Evolutionary conservation across 768 basidiomycete species (phyloP), one percentile per base, ranked within the genome.

Genomic region (Leucogyrophana mollusca): DNA sequence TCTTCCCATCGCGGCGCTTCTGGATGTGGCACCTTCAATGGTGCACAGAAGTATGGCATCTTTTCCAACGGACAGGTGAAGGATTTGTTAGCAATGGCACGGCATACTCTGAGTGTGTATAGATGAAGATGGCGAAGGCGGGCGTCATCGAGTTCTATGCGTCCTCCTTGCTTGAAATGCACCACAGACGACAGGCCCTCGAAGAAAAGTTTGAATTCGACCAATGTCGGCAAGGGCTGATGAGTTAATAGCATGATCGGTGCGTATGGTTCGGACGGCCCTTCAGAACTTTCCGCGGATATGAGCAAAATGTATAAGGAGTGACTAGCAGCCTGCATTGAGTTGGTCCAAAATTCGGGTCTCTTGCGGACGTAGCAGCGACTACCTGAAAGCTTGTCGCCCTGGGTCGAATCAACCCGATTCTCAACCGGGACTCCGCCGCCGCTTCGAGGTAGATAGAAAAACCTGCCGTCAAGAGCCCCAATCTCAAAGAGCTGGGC

Each of bases 241-340:
- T 83, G 75, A 7, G 88, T 87, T 33, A 93, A 69, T 27, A 93
- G 59, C 14, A 81, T 59, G 45, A 93, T 66, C 3, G 87, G 83
- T 9, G 74, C 76, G 53, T 79, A 76, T n/a, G 65, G 50, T 43
- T 67, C 54, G 39, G 43, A 52, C 18, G 16, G 61, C 20, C 58
- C 56, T 21, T 61, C 63, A 11, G 60, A 54, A 23, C 41, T 46
- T 14, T 58, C 62, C 16, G 64, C 52, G 9, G 61, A 60, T 40
- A 71, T 59, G 33, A 90, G 66, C 24, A 87, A 62, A 7, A 72
- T 57, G 42, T 59, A 46, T 46, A 58, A 20, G 54, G 50, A 24
- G 51, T 42, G 30, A 22, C 51, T n/a, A 50, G 55, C 14, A 58
- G 49, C 47, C 43, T 57, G 58, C 54, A 40, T 56, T 47, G 69